phyloP scores from a whole-genome alignment of 306 rosid species.

The Casuarina equisetifolia region DNA sequence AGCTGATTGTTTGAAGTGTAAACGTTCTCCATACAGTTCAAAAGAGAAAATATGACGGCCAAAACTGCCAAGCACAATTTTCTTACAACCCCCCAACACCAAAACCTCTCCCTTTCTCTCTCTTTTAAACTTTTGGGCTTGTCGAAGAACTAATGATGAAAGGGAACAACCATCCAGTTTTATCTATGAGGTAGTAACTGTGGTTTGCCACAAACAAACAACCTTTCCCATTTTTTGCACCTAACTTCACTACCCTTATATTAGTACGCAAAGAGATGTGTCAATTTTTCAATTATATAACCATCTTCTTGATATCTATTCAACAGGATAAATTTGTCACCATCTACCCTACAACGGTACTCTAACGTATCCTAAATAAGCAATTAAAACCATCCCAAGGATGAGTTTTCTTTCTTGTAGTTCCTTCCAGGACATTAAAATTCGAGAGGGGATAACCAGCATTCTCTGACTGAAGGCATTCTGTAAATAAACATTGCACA shows the following conservation, averaged over 20 bases:
- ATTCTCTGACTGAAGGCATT: not conserved
- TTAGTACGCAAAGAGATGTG: not conserved
- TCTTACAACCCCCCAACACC: no score
- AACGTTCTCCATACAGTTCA: not conserved
- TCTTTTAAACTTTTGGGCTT: not conserved
- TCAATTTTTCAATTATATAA: not conserved
- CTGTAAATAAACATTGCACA: not conserved
- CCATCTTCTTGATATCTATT: not conserved
- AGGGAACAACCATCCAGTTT: not conserved
- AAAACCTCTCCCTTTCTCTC: no score
- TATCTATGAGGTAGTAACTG: not conserved
- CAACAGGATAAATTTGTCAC: not conserved
- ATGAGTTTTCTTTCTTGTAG: constrained; percentile 1
- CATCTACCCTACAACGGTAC: not conserved
- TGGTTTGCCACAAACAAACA: not conserved
- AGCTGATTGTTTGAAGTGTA: not conserved
- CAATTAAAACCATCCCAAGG: not conserved
- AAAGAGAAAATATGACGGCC: not conserved
- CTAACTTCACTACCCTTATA: not conserved
- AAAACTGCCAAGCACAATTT: not conserved
- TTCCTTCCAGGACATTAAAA: constrained; percentile 21
- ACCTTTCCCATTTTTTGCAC: not conserved
- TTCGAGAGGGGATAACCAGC: constrained; percentile 4
- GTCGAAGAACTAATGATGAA: not conserved
- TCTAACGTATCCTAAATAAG: not conserved